Evolutionary conservation across 768 basidiomycete species (phyloP).

Genomic region (Boletus sp.): DNA sequence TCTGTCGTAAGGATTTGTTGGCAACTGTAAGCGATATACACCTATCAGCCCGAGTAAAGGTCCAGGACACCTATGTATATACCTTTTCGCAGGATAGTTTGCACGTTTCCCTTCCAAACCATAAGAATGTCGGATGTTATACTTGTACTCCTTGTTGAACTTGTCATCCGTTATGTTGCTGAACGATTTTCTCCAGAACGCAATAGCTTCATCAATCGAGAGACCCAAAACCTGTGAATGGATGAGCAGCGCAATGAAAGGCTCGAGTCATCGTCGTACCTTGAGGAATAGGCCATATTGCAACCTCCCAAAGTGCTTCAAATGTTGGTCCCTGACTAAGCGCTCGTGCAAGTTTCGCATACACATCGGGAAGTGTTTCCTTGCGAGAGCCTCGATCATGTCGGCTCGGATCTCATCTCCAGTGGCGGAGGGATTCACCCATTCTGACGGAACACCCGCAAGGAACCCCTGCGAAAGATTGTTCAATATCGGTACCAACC

Average conservation of each 20-base stretch:
- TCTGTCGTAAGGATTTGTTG: slow-evolving; percentile 75
- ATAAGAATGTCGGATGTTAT: slow-evolving; percentile 94
- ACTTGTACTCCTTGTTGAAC: slow-evolving; percentile 97
- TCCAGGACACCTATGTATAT: slow-evolving; percentile 9
- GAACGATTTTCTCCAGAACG: slow-evolving; percentile 92
- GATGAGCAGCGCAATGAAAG: neutral
- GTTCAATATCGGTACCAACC: slow-evolving; percentile 82
- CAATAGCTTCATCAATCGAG: slow-evolving; percentile 88
- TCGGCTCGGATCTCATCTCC: slow-evolving; percentile 82
- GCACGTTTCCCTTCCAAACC: slow-evolving; percentile 93
- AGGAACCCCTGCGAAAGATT: slow-evolving; percentile 94
- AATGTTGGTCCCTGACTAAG: slow-evolving; percentile 71
- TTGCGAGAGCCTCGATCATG: slow-evolving; percentile 86
- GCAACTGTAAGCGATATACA: slow-evolving; percentile 54
- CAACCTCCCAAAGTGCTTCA: slow-evolving; percentile 89
- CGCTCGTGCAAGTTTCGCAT: slow-evolving; percentile 89
- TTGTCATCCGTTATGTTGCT: slow-evolving; percentile 79
- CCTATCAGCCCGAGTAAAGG: neutral
- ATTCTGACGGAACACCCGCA: slow-evolving; percentile 84
- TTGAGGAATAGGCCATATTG: slow-evolving; percentile 95
- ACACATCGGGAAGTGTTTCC: slow-evolving; percentile 91
- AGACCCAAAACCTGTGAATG: slow-evolving; percentile 75
- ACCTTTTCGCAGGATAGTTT: slow-evolving; percentile 94
- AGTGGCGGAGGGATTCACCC: slow-evolving; percentile 52
- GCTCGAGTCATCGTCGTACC: slow-evolving; percentile 40